A percentile compares a stretch with the other conserved stretches of the same genome.
These are phyloP conservation scores for Athelia sp. DNA, from an alignment of 1,284 basidiomycete genomes.

Conservation along the genomic window DNA sequence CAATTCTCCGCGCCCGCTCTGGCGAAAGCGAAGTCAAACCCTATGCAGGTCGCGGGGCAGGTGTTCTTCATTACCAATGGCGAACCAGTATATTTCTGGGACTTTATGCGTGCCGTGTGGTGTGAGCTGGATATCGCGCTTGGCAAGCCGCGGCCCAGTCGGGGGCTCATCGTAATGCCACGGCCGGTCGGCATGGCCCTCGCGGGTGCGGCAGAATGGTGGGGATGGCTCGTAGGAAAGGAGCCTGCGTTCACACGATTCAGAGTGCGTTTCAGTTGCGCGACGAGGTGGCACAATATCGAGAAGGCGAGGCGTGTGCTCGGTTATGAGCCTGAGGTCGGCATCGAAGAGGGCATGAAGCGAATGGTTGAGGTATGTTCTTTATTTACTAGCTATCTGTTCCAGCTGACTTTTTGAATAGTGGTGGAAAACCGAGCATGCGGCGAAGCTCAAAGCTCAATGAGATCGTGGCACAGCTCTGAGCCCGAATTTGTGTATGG, in stretches of 20 bases:
- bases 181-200: conserved; percentile 64
- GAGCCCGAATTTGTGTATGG: background rate
- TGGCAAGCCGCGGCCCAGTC: conserved; percentile 27
- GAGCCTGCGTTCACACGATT: conserved; percentile 90
- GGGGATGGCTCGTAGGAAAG: conserved; percentile 71
- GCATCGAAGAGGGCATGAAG: conserved; percentile 85
- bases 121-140: conserved; percentile 64
- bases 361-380: conserved; percentile 66
- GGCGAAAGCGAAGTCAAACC: conserved; percentile 42
- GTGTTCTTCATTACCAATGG: conserved; percentile 98
- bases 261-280: conserved; percentile 76
- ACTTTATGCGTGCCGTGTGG: conserved; percentile 88
- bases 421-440: conserved; percentile 40
- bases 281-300: conserved; percentile 86
- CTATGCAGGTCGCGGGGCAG: conserved; percentile 84
- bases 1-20: conserved; percentile 55
- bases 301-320: conserved; percentile 91
- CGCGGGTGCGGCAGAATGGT: conserved; percentile 72
- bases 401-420: conserved; percentile 11
- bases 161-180: conserved; percentile 52
- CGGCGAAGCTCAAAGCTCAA: background rate
- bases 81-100: conserved; percentile 96
- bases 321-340: conserved; percentile 90
- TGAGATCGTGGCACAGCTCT: background rate
- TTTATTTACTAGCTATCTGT: conserved; percentile 1